These are phyloP conservation scores for Corrigiola litoralis DNA, from an alignment of 179 eudicot genomes.

Conservation along the genomic window DNA sequence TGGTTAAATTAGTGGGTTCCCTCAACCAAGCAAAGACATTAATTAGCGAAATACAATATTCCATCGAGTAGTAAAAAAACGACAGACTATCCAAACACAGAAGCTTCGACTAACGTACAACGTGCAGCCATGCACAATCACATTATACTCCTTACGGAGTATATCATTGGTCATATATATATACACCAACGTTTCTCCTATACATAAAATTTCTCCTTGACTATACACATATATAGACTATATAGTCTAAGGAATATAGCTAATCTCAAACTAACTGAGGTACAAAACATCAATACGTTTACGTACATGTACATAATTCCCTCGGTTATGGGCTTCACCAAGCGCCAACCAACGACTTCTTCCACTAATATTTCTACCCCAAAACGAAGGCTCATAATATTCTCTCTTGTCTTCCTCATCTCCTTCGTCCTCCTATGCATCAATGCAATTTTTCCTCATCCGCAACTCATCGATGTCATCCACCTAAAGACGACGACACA, in stretches of 20 bases:
- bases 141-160: neutral
- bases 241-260: neutral
- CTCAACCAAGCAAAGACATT: too few species aligned
- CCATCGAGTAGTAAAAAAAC: neutral
- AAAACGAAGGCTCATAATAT: conserved; percentile 6
- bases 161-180: neutral
- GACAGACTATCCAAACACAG: neutral
- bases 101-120: neutral
- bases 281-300: too few species aligned
- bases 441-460: conserved; percentile 11
- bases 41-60: too few species aligned
- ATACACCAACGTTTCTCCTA: conserved; percentile 17
- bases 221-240: neutral
- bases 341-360: conserved; percentile 14
- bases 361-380: conserved; percentile 3
- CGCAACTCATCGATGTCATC: neutral
- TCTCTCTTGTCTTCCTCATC: conserved; percentile 25
- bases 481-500: neutral
- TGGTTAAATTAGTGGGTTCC: too few species aligned
- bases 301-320: neutral
- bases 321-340: conserved; percentile 16
- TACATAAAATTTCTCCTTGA: neutral
- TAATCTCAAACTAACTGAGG: conserved; percentile 6
- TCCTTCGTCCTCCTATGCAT: conserved; percentile 23
- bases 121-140: conserved; percentile 19